Evolutionary conservation across 495 filamentous ascomycete genomes (phyloP).

Genomic region (Umbilicaria muhlenbergii): DNA sequence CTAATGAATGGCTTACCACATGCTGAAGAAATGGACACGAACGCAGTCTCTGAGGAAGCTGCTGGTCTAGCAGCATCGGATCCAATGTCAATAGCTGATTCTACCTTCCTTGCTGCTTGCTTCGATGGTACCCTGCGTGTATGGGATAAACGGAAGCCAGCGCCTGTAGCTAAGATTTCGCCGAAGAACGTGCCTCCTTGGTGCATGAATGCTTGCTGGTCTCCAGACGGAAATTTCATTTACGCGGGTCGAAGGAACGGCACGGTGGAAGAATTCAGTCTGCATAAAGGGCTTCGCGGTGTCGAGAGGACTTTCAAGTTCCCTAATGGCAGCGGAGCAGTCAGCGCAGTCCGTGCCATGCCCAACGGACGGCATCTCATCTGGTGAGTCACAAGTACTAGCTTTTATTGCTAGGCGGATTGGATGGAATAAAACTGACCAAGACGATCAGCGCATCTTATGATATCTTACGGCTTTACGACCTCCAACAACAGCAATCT

Average conservation of each 20-base stretch:
- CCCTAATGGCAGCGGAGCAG: conserved; percentile 73
- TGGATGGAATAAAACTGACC: not conserved
- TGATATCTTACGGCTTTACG: conserved; percentile 87
- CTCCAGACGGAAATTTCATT: conserved; percentile 85
- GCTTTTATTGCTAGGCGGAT: not conserved
- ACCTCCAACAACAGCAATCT: conserved; percentile 52
- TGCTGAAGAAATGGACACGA: conserved; percentile 25
- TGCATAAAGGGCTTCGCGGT: conserved; percentile 65
- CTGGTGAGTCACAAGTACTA: conserved; percentile 38
- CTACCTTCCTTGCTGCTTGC: conserved; percentile 71
- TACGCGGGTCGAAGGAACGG: conserved; percentile 88
- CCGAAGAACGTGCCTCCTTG: conserved; percentile 72
- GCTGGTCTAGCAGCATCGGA: not conserved
- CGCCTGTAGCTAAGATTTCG: conserved; percentile 62
- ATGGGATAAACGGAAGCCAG: conserved; percentile 73
- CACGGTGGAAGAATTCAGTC: conserved; percentile 83
- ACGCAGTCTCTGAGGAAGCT: not conserved
- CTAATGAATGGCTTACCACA: conserved; percentile 35
- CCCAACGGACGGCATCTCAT: conserved; percentile 85
- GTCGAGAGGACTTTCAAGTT: conserved; percentile 79
- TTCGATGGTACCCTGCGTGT: conserved; percentile 79
- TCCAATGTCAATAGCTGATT: conserved; percentile 34
- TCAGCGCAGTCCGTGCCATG: conserved; percentile 79
- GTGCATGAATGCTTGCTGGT: conserved; percentile 99
- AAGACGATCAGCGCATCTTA: conserved; percentile 53